Conservation (phyloP, 2,329 filamentous ascomycete genomes). For the Teratosphaeria epicoccoides region DNA sequence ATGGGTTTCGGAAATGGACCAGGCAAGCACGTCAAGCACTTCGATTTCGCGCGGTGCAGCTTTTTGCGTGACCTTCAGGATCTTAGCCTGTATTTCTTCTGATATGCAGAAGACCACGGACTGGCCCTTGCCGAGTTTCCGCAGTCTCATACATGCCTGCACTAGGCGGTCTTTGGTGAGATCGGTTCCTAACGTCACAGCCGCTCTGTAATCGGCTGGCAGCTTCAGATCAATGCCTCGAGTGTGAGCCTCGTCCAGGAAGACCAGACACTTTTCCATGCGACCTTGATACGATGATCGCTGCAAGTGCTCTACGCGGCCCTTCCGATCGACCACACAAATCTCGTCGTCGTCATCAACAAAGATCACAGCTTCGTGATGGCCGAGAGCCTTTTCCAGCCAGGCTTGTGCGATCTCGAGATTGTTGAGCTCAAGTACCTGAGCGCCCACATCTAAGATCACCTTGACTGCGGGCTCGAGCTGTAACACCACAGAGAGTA, state of each 20-base stretch:
- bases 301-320: constrained; percentile 39
- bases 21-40: constrained; percentile 47
- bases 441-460: constrained; percentile 60
- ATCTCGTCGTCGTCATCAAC: constrained; percentile 48
- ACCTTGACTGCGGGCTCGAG: constrained; percentile 41
- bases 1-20: constrained; percentile 50
- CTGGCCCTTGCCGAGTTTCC: constrained; percentile 57
- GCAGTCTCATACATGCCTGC: constrained; percentile 53
- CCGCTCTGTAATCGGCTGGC: constrained; percentile 48
- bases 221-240: constrained; percentile 58
- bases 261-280: constrained; percentile 52
- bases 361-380: constrained; percentile 44
- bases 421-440: constrained; percentile 56
- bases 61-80: constrained; percentile 26
- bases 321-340: constrained; percentile 41
- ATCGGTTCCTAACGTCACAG: constrained; percentile 54
- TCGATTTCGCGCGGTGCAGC: constrained; percentile 26
- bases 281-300: constrained; percentile 49
- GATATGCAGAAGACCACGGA: constrained; percentile 52
- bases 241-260: constrained; percentile 60
- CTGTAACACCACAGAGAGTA: constrained; percentile 37
- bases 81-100: constrained; percentile 47
- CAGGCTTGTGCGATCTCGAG: constrained; percentile 42
- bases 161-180: constrained; percentile 59
- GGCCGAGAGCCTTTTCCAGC: constrained; percentile 31